Evolutionary conservation across 1,139 yeast genomes (phyloP), one percentile per base, ranked within the genome.

Genomic region (Zygoascus sp.): DNA sequence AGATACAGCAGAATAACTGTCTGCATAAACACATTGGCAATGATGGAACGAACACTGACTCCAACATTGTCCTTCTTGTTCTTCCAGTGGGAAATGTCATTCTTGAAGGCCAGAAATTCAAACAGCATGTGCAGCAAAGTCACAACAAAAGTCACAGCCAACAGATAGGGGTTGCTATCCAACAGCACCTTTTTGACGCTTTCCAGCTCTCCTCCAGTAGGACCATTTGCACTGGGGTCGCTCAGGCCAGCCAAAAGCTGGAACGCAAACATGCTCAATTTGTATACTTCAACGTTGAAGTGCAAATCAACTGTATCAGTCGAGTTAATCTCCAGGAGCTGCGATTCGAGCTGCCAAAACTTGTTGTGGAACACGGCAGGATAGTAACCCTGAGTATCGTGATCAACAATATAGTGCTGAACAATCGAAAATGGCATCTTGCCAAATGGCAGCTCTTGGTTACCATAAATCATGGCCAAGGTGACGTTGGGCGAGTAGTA

Each of bases 11-110:
- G 59, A n/a, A 67, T 67, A 44, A 69, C 65, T 5, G 61, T 46
- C 50, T 69, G 73, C 63, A 68, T 70, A 22, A 68, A 57, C 25
- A 69, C 73, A 48, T 67, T 69, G 40, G 72, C 71, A n/a, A 68
- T 53, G 27, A 69, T 68, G 2, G 70, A 60, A 30, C 71, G 63
- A 15, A 68, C 68, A 42, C 69, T 64, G 39, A 69, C 64, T 35
- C 73, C 73, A 40, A 65, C 65, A 32, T 66, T 67, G 52, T 69
- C 69, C 56, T 65, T 65, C 54, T 66, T 67, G 51, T 63, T 59
- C 37, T 54, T 62, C 71, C 71, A 68, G 53, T 68, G 72, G 2
- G 69, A 62, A 23, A 67, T 67, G 47, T 68, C 70, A 49, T 58
- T 67, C 54, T 69, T 69, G 57, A 69, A 69, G 2, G 73, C 73